Base-by-base conservation (phyloP, 805 yeast genomes). In the Candida ponderosae region DNA sequence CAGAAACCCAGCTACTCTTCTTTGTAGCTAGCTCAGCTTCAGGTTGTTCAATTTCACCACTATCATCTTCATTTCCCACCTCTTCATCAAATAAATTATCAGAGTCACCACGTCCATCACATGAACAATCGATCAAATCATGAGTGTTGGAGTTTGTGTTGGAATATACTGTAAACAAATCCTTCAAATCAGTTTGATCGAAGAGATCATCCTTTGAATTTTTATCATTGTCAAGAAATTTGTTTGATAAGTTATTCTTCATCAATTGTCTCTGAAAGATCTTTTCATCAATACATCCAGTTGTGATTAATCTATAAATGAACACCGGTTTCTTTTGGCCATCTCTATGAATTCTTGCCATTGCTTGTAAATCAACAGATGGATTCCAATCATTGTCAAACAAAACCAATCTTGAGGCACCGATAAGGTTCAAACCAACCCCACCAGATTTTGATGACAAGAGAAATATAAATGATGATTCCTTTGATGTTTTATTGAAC, bases 351-450 rank as follows among this genome's bases (percentile, higher is more conserved):
- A 93, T 79, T 44, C 98, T 65, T 1, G 97, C 95, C 94, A 90
- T 85, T 0, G 97, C 95, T 56, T 93, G 98, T 26, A 83, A 57
- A 53, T 93, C 98, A 11, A 81, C 70, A 0, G 96, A 76, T 0
- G 98, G 98, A 45, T 93, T 93, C 98, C 98, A 93, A 53, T 93
- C 97, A 45, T 93, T 86, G 54, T 93, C 98, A 52, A 85, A 82
- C 18, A 93, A 61, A 5, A 93, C 70, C 30, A 93, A 61, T 20
- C 97, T 62, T 3, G 47, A 1, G 0, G 95, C 98, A 0, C 97
- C 98, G 26, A 85, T 72, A 26, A 93, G 63, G 51, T 93, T 93
- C 31, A 93, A 65, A 0, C 98, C 98, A 41, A 83, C 79, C 0
- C 98, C 98, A 4, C 98, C 98, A 4, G 95, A 79, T 56, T 88